Base-by-base conservation (phyloP, 108 stramenopile species). In the Ochromonas danica region DNA sequence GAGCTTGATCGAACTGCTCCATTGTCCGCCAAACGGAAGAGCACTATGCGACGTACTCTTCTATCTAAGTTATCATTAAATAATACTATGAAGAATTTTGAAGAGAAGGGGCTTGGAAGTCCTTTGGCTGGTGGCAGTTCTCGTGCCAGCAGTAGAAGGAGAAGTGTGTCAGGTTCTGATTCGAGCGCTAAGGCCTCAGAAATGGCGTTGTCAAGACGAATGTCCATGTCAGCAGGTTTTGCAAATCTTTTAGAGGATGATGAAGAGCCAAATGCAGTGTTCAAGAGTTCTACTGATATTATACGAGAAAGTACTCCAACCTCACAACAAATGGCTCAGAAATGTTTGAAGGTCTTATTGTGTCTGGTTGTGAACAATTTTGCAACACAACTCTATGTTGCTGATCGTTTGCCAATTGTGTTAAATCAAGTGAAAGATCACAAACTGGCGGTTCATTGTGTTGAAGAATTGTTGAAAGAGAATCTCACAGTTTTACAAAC, bases 381-480 rank as follows among this genome's bases (percentile, higher is more conserved):
- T 27, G 41, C 51, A 31, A 75, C 6, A 35, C 72, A 75, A 75
- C 14, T 75, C 10, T 31, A 60, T 60, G 25, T 27, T 36, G 36
- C 72, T 33, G 72, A 75, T 75, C 51, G 51, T 60, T 75, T 75
- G 14, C 72, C 72, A 6, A 27, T 36, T 33, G 6, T 75, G 36
- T 60, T 75, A 31, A 3, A 27, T 27, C 72, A 75, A 27, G 72
- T 75, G 3, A 6, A 6, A 6, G 72, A 75, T 14, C 72, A 75
- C 3, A 27, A 31, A 27, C 25, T 75, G 28, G 72, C 72, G 14
- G 72, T 75, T 27, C 6, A 28, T 6, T 75, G 72, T 75, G 72
- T 75, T 27, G n/a, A 75, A 75, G 72, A 75, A 36, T 35, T 75
- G 72, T 33, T 75, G 17, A n/a, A 17, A 42, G 72, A 75, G 6